Evolutionary conservation across 2,329 filamentous ascomycete genomes (phyloP).

Genomic region (Exophiala bonariae): DNA sequence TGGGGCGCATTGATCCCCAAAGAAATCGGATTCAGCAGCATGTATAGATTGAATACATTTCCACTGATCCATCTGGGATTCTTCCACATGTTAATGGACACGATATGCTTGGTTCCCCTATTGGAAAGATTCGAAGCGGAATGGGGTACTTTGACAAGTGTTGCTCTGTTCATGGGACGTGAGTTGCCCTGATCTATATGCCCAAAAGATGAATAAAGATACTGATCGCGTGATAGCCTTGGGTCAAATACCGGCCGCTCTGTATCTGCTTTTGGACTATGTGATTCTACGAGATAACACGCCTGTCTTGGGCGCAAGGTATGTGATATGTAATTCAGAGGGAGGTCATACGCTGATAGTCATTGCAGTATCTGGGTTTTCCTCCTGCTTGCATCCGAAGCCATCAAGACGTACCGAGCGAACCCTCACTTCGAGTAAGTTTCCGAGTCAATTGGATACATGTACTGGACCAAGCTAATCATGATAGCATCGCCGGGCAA

Average conservation of each 20-base stretch:
- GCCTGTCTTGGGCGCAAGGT: conserved; percentile 80
- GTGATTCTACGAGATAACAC: conserved; percentile 71
- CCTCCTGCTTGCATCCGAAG: conserved; percentile 78
- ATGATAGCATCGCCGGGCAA: conserved; percentile 54
- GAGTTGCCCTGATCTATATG: conserved; percentile 46
- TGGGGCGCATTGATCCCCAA: conserved; percentile 80
- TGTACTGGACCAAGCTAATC: conserved; percentile 9
- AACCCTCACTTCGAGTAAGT: conserved; percentile 72
- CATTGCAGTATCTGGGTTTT: conserved; percentile 84
- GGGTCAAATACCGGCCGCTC: conserved; percentile 75
- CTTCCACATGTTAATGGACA: conserved; percentile 77
- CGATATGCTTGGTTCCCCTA: conserved; percentile 78
- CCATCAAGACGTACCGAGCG: conserved; percentile 77
- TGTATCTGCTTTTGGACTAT: conserved; percentile 79
- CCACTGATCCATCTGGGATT: conserved; percentile 81
- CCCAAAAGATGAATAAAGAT: neutral
- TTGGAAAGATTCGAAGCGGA: conserved; percentile 92
- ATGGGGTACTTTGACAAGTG: conserved; percentile 83
- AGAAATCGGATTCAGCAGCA: conserved; percentile 77
- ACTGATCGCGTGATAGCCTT: conserved; percentile 54
- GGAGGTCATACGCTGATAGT: neutral
- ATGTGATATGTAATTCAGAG: conserved; percentile 29
- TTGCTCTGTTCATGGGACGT: conserved; percentile 89
- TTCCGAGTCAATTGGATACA: neutral
- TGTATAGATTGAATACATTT: conserved; percentile 91